These are phyloP conservation scores for Tetracladium maxilliforme DNA, from an alignment of 2,329 filamentous ascomycete genomes.

Conservation along the genomic window DNA sequence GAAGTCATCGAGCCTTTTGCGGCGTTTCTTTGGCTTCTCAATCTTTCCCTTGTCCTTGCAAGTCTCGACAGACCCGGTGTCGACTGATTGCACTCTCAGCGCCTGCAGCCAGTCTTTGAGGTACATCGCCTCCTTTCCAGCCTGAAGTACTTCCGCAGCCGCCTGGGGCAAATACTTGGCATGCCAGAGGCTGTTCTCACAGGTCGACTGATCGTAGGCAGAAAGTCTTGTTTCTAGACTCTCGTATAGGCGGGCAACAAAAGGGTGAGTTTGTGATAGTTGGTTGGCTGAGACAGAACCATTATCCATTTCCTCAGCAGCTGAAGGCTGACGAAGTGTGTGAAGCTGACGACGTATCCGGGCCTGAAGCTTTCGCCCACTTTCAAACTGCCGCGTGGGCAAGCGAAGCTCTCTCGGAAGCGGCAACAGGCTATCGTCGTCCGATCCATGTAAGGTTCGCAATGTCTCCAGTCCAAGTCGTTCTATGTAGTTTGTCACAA, in stretches of 20 bases:
- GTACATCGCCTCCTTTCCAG: conserved; percentile 51
- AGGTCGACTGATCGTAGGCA: conserved; percentile 66
- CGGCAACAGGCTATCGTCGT: too few species aligned
- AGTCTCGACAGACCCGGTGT: conserved; percentile 32
- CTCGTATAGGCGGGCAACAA: conserved; percentile 44
- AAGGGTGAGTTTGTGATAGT: too few species aligned
- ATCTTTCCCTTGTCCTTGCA: conserved; percentile 12
- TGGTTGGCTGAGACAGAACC: conserved; percentile 1
- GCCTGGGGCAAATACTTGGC: conserved; percentile 70
- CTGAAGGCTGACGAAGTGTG: too few species aligned
- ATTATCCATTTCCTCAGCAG: neutral
- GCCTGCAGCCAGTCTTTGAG: conserved; percentile 70
- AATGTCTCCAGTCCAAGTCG: too few species aligned
- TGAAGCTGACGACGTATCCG: conserved; percentile 31
- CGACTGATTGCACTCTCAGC: conserved; percentile 64
- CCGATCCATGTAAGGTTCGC: too few species aligned
- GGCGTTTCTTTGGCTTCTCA: conserved; percentile 50
- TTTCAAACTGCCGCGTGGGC: conserved; percentile 41
- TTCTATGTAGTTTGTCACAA: too few species aligned
- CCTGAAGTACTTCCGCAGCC: conserved; percentile 62
- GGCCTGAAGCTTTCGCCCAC: conserved; percentile 34
- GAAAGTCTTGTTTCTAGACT: conserved; percentile 49
- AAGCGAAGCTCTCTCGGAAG: too few species aligned
- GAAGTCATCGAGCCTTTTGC: conserved; percentile 64
- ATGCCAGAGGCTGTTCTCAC: conserved; percentile 59